Evolutionary conservation across 305 asterid genomes (phyloP).

Genomic region (Fraxinus platypoda): DNA sequence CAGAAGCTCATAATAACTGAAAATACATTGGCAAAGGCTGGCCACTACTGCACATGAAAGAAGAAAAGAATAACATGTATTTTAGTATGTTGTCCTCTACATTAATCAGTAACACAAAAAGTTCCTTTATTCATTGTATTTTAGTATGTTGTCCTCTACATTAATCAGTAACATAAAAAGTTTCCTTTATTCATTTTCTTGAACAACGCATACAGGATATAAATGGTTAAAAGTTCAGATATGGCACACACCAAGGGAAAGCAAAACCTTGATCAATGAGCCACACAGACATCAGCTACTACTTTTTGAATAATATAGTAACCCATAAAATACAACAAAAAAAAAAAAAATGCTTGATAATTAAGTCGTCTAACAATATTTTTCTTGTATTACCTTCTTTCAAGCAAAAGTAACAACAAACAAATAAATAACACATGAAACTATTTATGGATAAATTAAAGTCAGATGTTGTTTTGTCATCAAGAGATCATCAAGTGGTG

Average conservation of each 20-base stretch:
- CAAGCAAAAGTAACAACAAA: neutral
- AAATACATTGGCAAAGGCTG: slow-evolving; percentile 12
- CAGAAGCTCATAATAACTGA: slow-evolving; percentile 11
- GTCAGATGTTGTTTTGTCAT: neutral
- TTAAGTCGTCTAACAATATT: neutral
- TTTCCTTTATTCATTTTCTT: neutral
- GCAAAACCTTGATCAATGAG: neutral
- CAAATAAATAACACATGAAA: neutral
- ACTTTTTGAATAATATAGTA: neutral
- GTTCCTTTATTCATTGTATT: neutral
- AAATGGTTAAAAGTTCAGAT: neutral
- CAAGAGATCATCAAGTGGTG: neutral
- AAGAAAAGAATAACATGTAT: slow-evolving; percentile 15
- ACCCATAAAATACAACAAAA: neutral
- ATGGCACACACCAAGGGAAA: neutral
- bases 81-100: neutral
- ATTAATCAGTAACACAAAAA: neutral
- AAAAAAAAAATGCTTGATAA: neutral
- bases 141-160: neutral
- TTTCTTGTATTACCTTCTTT: neutral
- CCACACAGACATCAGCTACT: neutral
- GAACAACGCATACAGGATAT: slow-evolving; percentile 4
- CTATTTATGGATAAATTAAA: neutral
- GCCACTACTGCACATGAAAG: slow-evolving; percentile 9
- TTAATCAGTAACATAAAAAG: neutral